Evolutionary conservation across 73 alveolate species (phyloP).

Genomic region (Paramecium bursaria): DNA sequence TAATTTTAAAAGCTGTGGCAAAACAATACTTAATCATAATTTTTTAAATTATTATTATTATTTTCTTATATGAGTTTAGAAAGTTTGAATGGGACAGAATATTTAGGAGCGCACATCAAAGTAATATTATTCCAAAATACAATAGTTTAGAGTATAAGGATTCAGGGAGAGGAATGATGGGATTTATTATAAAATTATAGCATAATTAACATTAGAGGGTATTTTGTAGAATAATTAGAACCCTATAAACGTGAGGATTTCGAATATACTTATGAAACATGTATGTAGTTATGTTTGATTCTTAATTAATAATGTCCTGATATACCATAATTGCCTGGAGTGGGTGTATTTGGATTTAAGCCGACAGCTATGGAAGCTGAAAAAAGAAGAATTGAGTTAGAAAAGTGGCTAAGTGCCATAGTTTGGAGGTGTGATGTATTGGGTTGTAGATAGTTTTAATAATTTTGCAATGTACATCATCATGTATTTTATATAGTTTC

Average conservation of each 20-base stretch:
- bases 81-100: constrained; percentile 33
- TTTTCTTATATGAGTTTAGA: constrained; percentile 60
- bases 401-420: constrained; percentile 41
- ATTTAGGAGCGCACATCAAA: constrained; percentile 31
- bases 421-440: constrained; percentile 62
- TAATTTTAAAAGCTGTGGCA: too few relatives aligned
- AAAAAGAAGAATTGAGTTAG: constrained; percentile 47
- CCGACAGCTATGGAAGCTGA: constrained; percentile 19
- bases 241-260: constrained; percentile 36
- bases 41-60: too few relatives aligned
- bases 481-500: neutral
- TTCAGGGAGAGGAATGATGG: constrained; percentile 41
- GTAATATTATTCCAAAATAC: neutral
- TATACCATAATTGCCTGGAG: constrained; percentile 5
- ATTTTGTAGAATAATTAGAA: too few relatives aligned
- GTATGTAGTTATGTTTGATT: neutral
- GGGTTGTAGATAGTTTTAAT: neutral
- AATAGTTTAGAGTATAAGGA: constrained; percentile 21
- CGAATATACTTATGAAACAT: constrained; percentile 47
- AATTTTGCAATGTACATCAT: constrained; percentile 31
- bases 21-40: too few relatives aligned
- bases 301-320: constrained; percentile 26
- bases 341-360: constrained; percentile 41
- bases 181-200: constrained; percentile 4
- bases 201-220: neutral